A percentile compares a stretch with the other conserved stretches of the same genome.
These are phyloP conservation scores for Pterocarpus santalinus DNA, from an alignment of 306 rosid genomes.

Conservation along the genomic window DNA sequence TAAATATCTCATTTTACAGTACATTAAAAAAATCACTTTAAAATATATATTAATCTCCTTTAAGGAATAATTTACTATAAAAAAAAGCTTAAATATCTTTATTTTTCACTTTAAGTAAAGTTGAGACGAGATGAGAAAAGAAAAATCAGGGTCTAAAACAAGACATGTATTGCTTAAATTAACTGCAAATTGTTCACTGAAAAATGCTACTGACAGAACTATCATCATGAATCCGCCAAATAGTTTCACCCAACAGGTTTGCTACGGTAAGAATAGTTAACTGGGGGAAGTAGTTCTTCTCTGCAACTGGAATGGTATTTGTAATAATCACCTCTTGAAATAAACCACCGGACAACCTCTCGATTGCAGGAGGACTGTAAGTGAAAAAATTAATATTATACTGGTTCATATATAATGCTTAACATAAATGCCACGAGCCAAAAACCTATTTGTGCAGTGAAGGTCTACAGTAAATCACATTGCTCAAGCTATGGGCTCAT, in stretches of 20 bases:
- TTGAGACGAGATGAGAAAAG: background rate
- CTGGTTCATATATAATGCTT: background rate
- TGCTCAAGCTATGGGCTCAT: background rate
- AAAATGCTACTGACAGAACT: conserved; percentile 73
- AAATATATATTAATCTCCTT: too few species aligned
- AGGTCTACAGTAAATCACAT: too few species aligned
- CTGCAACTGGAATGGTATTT: conserved; percentile 72
- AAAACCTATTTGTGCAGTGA: too few species aligned
- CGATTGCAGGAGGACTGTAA: conserved; percentile 74
- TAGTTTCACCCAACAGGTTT: conserved; percentile 79
- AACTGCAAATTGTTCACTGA: conserved; percentile 37
- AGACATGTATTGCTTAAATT: conserved; percentile 2
- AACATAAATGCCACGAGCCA: background rate
- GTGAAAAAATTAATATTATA: background rate
- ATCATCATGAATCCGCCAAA: conserved; percentile 79
- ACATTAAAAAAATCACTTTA: too few species aligned
- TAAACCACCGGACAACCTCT: conserved; percentile 68
- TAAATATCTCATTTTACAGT: too few species aligned
- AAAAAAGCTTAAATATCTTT: too few species aligned
- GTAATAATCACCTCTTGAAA: conserved; percentile 80
- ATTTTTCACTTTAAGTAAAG: background rate
- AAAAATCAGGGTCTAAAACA: background rate
- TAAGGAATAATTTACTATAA: too few species aligned
- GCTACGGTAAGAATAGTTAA: conserved; percentile 77
- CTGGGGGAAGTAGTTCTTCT: conserved; percentile 76